These are phyloP conservation scores for Mytilinidion resinicola DNA, from an alignment of 495 filamentous ascomycete genomes.

Conservation along the genomic window DNA sequence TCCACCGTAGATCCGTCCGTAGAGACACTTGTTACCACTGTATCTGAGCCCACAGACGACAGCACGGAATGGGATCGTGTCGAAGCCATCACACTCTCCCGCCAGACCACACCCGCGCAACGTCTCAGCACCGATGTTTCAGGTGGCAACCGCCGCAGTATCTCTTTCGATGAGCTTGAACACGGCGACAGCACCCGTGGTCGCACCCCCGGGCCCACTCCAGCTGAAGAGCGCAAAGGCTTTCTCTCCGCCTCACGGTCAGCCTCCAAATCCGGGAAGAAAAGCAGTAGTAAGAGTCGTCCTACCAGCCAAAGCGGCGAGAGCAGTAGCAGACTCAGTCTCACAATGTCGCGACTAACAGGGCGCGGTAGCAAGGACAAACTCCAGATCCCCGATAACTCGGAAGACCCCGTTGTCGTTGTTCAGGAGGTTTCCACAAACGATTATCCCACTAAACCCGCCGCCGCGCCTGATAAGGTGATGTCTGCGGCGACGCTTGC, in stretches of 20 bases:
- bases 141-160: conserved; percentile 15
- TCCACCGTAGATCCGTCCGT: conserved; percentile 48
- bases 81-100: neutral
- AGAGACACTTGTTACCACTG: conserved; percentile 18
- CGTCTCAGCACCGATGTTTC: conserved; percentile 13
- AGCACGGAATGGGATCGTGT: conserved; percentile 12
- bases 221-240: conserved; percentile 47
- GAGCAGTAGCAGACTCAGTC: conserved; percentile 55
- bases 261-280: conserved; percentile 50
- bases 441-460: conserved; percentile 2
- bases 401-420: neutral
- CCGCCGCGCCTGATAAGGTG: neutral
- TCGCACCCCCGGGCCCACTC: conserved; percentile 38
- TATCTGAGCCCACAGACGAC: conserved; percentile 4
- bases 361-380: conserved; percentile 37
- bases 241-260: conserved; percentile 50
- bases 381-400: conserved; percentile 8
- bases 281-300: conserved; percentile 53
- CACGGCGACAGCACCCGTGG: conserved; percentile 31
- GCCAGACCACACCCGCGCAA: conserved; percentile 6
- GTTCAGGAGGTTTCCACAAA: conserved; percentile 14
- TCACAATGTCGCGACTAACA: conserved; percentile 59
- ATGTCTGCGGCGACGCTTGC: neutral
- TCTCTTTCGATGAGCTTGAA: conserved; percentile 21
- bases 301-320: conserved; percentile 63